Evolutionary conservation across 2,329 filamentous ascomycete species (phyloP).

Genomic region (Ophiocordyceps sinensis): DNA sequence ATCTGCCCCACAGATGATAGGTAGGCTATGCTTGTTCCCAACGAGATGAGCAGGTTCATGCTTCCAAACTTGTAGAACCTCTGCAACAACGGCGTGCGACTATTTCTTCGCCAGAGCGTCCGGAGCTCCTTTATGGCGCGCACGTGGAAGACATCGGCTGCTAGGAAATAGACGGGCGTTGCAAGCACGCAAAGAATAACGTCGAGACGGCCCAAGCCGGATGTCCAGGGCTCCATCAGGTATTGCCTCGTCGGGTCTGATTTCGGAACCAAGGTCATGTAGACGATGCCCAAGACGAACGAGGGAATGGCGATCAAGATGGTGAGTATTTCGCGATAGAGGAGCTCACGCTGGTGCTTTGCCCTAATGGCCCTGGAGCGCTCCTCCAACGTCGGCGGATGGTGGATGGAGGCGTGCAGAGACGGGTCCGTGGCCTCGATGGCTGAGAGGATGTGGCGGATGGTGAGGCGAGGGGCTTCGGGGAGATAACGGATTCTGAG

Average conservation of each 20-base stretch:
- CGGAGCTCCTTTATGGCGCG: conserved; percentile 66
- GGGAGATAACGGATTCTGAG: conserved; percentile 60
- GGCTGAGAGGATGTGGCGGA: conserved; percentile 56
- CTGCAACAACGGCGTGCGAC: conserved; percentile 55
- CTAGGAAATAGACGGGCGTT: conserved; percentile 77
- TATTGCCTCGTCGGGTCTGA: conserved; percentile 44
- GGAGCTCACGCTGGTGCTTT: conserved; percentile 52
- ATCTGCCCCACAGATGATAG: conserved; percentile 69
- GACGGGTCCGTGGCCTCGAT: conserved; percentile 52
- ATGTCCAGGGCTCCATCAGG: conserved; percentile 56
- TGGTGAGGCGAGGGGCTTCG: conserved; percentile 51
- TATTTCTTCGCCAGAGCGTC: conserved; percentile 63
- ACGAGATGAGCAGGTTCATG: conserved; percentile 88
- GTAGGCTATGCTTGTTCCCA: conserved; percentile 81
- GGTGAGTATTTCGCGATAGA: conserved; percentile 58
- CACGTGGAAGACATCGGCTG: conserved; percentile 71
- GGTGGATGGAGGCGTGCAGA: conserved; percentile 57
- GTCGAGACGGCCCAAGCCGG: conserved; percentile 61
- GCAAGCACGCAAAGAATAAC: conserved; percentile 69
- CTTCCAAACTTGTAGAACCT: conserved; percentile 88
- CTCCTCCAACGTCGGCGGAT: conserved; percentile 73
- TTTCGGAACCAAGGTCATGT: conserved; percentile 64
- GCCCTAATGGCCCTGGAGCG: conserved; percentile 58
- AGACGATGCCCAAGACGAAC: conserved; percentile 77
- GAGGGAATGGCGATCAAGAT: conserved; percentile 61